Conservation (phyloP, 2,329 filamentous ascomycete genomes). For the Mycocentrospora acerina region DNA sequence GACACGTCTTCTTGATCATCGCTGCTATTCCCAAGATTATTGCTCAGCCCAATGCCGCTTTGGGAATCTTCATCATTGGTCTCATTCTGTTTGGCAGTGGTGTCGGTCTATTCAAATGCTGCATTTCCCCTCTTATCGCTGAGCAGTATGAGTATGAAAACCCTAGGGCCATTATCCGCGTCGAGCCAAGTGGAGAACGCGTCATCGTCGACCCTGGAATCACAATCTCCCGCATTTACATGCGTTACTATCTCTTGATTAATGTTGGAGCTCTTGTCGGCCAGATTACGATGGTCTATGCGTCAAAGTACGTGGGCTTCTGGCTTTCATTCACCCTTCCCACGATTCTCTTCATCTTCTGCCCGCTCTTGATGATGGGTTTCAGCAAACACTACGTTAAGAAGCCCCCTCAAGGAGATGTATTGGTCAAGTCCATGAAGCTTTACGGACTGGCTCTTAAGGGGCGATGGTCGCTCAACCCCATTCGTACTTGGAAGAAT, state of each 20-base stretch:
- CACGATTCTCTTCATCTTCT: slow-evolving; percentile 61
- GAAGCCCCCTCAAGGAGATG: slow-evolving; percentile 68
- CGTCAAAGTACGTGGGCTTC: slow-evolving; percentile 73
- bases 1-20: slow-evolving; percentile 55
- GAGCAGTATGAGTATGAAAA: slow-evolving; percentile 65
- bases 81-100: slow-evolving; percentile 47
- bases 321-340: slow-evolving; percentile 70
- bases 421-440: slow-evolving; percentile 65
- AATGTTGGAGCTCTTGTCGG: slow-evolving; percentile 65
- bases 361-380: slow-evolving; percentile 57
- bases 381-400: slow-evolving; percentile 30
- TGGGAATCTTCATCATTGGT: slow-evolving; percentile 53
- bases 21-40: slow-evolving; percentile 53
- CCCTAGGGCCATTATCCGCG: slow-evolving; percentile 51
- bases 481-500: slow-evolving; percentile 51
- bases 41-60: slow-evolving; percentile 37
- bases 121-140: slow-evolving; percentile 62
- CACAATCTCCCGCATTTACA: slow-evolving; percentile 66
- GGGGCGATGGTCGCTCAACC: slow-evolving; percentile 61
- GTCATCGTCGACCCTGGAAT: slow-evolving; percentile 69
- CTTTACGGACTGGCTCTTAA: slow-evolving; percentile 63
- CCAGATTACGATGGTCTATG: slow-evolving; percentile 69
- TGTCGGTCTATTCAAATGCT: slow-evolving; percentile 46
- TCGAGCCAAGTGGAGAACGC: slow-evolving; percentile 58
- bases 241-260: slow-evolving; percentile 72